phyloP scores from a whole-genome alignment of 1,139 yeast species.

The Pichia sp. region DNA sequence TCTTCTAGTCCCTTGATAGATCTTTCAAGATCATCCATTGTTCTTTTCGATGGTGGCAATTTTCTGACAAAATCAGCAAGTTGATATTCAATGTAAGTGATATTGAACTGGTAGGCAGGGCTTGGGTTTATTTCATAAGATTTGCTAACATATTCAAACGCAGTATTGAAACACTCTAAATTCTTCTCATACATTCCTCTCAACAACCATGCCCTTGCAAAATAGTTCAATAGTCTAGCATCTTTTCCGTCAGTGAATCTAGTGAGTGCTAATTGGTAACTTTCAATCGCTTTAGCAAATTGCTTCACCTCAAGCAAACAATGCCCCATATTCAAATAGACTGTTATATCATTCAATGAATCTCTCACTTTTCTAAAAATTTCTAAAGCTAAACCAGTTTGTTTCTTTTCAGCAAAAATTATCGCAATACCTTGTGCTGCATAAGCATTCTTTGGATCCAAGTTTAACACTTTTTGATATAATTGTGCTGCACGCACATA shows the following conservation, averaged over 20 bases:
- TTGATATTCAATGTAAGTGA: slow-evolving; percentile 82
- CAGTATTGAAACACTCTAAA: slow-evolving; percentile 51
- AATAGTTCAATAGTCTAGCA: slow-evolving; percentile 60
- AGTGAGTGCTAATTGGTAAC: slow-evolving; percentile 73
- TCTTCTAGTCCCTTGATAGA: slow-evolving; percentile 56
- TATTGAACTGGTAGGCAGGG: slow-evolving; percentile 63
- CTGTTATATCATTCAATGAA: slow-evolving; percentile 72
- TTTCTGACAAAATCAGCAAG: slow-evolving; percentile 79
- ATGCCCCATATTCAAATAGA: slow-evolving; percentile 84
- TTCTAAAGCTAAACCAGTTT: slow-evolving; percentile 72
- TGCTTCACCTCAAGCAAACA: slow-evolving; percentile 80
- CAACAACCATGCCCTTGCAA: slow-evolving; percentile 88
- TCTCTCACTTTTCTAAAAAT: slow-evolving; percentile 87
- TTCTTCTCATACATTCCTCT: slow-evolving; percentile 72
- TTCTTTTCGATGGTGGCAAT: slow-evolving; percentile 55
- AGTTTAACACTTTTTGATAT: slow-evolving; percentile 78
- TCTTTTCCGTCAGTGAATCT: slow-evolving; percentile 63
- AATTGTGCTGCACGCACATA: slow-evolving; percentile 86
- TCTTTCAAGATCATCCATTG: slow-evolving; percentile 54
- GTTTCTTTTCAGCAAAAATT: slow-evolving; percentile 82
- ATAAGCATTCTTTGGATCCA: slow-evolving; percentile 82
- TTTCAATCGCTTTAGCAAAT: slow-evolving; percentile 81
- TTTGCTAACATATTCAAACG: slow-evolving; percentile 57
- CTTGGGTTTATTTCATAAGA: slow-evolving; percentile 42
- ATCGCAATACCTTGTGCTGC: slow-evolving; percentile 99